phyloP scores from a whole-genome alignment of 176 grass and related monocot genomes.

The Tillandsia fasciculata region DNA sequence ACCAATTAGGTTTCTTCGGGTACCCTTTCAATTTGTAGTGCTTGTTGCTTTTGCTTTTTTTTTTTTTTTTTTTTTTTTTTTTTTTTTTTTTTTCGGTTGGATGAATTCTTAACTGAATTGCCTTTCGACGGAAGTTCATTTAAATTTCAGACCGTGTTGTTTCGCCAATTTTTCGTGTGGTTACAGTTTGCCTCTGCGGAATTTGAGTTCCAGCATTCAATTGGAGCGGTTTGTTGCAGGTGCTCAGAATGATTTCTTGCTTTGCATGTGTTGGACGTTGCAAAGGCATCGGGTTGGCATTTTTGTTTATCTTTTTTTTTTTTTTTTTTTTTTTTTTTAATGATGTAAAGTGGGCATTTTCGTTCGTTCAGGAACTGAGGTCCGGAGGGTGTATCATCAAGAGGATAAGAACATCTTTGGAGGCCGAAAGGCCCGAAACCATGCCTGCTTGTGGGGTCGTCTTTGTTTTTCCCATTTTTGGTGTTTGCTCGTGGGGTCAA shows the following conservation, averaged over 20 bases:
- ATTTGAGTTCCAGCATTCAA: not conserved
- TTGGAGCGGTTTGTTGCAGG: not conserved
- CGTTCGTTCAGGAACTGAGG: no score
- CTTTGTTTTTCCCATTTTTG: no score
- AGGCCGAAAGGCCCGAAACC: not conserved
- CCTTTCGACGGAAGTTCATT: not conserved
- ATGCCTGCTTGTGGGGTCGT: not conserved
- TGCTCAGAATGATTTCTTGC: not conserved
- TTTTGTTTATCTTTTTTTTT: not conserved
- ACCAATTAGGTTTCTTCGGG: not conserved
- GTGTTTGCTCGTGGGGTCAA: no score
- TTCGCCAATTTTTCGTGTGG: not conserved
- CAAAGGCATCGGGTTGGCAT: not conserved
- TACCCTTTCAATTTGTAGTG: not conserved
- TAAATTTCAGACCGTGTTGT: not conserved
- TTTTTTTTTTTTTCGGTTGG: not conserved
- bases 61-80: not conserved
- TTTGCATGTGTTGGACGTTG: not conserved
- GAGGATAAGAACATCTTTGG: conserved; percentile 2
- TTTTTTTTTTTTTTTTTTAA: no score
- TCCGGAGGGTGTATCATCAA: not conserved
- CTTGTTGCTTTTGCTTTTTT: not conserved
- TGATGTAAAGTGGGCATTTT: no score
- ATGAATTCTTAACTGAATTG: not conserved
- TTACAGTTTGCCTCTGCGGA: not conserved